A percentile compares a stretch with the other conserved stretches of the same genome.
These are phyloP conservation scores for Chamaecyparis obtusa DNA, from an alignment of 75 land plant species.

Conservation along the genomic window DNA sequence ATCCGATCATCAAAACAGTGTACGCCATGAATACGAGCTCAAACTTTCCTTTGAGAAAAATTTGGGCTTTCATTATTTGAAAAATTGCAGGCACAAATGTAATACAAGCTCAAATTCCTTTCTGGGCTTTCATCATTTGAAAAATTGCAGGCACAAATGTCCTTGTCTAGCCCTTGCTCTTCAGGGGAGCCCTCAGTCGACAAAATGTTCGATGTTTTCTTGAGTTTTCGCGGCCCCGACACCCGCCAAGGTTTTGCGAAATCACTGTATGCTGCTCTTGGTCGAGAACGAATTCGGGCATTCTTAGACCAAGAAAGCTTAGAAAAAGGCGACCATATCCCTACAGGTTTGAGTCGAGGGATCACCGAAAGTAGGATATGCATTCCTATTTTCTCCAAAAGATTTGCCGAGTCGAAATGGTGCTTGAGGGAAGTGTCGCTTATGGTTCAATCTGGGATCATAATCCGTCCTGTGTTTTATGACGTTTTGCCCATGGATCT, in stretches of 20 bases:
- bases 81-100: no score
- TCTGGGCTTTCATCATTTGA: no score
- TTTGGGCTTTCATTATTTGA: no score
- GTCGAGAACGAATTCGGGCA: not conserved
- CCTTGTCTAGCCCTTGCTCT: not conserved
- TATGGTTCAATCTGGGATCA: not conserved
- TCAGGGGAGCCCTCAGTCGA: not conserved
- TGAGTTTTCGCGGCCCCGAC: not conserved
- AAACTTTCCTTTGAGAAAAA: not conserved
- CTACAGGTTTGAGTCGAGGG: not conserved
- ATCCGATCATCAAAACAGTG: not conserved
- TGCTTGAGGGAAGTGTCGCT: not conserved
- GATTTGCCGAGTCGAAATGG: not conserved
- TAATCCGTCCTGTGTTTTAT: not conserved
- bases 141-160: not conserved
- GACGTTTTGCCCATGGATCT: not conserved
- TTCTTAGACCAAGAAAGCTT: not conserved
- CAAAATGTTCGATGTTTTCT: not conserved
- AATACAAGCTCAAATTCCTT: no score
- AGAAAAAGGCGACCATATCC: not conserved
- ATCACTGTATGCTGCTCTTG: not conserved
- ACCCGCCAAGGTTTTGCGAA: not conserved
- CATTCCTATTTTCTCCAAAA: not conserved
- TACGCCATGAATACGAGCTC: no score
- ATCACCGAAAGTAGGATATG: not conserved